These are phyloP conservation scores for Rhizophora apiculata DNA, from an alignment of 345 rosid species.

Conservation along the genomic window DNA sequence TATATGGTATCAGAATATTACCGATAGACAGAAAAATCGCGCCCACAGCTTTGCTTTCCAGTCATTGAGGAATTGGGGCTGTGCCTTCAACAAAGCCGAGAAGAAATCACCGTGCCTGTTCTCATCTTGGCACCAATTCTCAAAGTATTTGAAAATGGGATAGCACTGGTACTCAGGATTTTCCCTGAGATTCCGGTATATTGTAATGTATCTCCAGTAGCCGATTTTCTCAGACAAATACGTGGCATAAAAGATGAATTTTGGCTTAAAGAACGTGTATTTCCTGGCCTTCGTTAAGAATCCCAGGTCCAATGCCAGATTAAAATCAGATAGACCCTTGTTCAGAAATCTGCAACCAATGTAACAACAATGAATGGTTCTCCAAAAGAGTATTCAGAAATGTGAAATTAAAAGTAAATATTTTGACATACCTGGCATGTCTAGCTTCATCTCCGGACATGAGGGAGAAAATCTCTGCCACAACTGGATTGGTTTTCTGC, in stretches of 20 bases:
- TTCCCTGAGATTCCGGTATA: slow-evolving; percentile 83
- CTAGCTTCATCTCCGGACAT: slow-evolving; percentile 99
- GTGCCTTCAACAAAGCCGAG: slow-evolving; percentile 95
- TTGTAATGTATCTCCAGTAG: slow-evolving; percentile 96
- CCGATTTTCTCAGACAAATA: slow-evolving; percentile 95
- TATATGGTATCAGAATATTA: slow-evolving; percentile 18
- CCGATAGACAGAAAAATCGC: slow-evolving; percentile 97
- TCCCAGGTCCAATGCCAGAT: slow-evolving; percentile 92
- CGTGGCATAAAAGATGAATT: slow-evolving; percentile 96
- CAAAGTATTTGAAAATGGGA: slow-evolving; percentile 97
- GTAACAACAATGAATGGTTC: neutral
- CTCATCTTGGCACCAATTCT: slow-evolving; percentile 99
- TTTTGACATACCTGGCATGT: slow-evolving; percentile 79
- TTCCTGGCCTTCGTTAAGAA: slow-evolving; percentile 97
- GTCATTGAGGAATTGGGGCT: slow-evolving; percentile 97
- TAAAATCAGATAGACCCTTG: slow-evolving; percentile 98
- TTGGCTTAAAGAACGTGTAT: slow-evolving; percentile 98
- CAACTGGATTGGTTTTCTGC: slow-evolving; percentile 99
- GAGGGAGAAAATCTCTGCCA: slow-evolving; percentile 96
- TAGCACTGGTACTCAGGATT: slow-evolving; percentile 91
- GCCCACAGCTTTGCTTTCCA: slow-evolving; percentile 99
- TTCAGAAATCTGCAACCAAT: slow-evolving; percentile 68
- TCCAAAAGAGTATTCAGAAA: neutral
- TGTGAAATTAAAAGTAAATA: neutral
- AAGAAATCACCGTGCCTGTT: slow-evolving; percentile 99